phyloP scores from a whole-genome alignment of 2,329 filamentous ascomycete species.

The Plenodomus biglobosus region DNA sequence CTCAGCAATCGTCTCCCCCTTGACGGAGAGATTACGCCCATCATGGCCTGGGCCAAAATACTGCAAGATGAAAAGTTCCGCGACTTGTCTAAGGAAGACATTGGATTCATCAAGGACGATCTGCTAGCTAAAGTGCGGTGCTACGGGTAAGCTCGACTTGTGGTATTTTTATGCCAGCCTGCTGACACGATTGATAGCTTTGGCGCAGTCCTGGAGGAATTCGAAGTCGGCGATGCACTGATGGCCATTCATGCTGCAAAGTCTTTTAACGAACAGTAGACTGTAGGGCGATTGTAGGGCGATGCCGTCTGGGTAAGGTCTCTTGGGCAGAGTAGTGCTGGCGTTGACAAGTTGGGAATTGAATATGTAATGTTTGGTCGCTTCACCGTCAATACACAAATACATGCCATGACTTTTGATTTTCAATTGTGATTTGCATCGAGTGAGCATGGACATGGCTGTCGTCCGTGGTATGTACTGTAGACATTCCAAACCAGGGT shows the following conservation, averaged over 20 bases:
- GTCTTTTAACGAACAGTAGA: slow-evolving; percentile 28
- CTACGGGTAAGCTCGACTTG: slow-evolving; percentile 70
- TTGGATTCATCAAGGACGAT: slow-evolving; percentile 71
- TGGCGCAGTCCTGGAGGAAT: slow-evolving; percentile 70
- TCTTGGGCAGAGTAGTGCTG: not conserved
- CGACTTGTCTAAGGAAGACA: slow-evolving; percentile 68
- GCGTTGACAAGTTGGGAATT: slow-evolving; percentile 9
- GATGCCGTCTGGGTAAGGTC: slow-evolving; percentile 13
- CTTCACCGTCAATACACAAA: slow-evolving; percentile 13
- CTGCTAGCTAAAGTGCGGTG: slow-evolving; percentile 81
- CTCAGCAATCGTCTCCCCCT: slow-evolving; percentile 80
- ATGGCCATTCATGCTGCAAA: slow-evolving; percentile 68
- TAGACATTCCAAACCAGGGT: slow-evolving; percentile 3
- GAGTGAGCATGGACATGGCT: too few species aligned
- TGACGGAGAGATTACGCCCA: slow-evolving; percentile 88
- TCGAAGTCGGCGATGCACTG: slow-evolving; percentile 76
- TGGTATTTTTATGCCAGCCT: not conserved
- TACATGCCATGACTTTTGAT: too few species aligned
- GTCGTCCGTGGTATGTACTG: too few species aligned
- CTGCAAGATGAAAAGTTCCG: slow-evolving; percentile 60
- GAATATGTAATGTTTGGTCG: slow-evolving; percentile 22
- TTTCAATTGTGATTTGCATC: not conserved
- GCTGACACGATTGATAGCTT: slow-evolving; percentile 51
- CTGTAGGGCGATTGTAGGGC: too few species aligned
- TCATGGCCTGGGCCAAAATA: slow-evolving; percentile 91